Percentiles rank a stretch among this genome's conserved stretches.
Evolutionary conservation across 257 asterid species (phyloP).

Genomic region (Paraleonurus japonicus): DNA sequence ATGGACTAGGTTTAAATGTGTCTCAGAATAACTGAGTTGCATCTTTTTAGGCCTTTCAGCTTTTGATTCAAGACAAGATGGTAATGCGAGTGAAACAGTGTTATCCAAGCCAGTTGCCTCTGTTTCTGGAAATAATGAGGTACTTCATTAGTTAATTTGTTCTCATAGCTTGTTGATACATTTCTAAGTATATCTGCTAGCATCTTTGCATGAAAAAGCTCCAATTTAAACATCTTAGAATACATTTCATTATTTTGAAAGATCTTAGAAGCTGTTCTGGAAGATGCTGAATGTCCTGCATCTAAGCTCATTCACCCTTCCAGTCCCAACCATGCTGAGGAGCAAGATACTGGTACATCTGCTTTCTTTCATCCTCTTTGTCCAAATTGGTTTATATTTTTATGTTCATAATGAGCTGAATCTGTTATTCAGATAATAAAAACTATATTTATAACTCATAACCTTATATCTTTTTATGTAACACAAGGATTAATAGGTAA

Average conservation of each 20-base stretch:
- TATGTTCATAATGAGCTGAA: constrained; percentile 2
- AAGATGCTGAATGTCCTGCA: constrained; percentile 40
- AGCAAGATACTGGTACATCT: constrained; percentile 47
- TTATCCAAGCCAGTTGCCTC: constrained; percentile 34
- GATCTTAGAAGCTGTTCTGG: constrained; percentile 41
- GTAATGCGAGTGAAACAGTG: constrained; percentile 29
- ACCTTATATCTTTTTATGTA: background rate
- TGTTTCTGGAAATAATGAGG: constrained; percentile 44
- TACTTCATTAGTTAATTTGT: constrained; percentile 22
- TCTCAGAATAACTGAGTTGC: constrained; percentile 13
- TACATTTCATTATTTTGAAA: constrained; percentile 8
- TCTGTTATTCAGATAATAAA: background rate
- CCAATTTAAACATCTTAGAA: constrained; percentile 14
- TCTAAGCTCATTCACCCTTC: constrained; percentile 13
- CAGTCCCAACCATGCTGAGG: constrained; percentile 35
- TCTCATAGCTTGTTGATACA: constrained; percentile 11
- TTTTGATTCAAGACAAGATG: constrained; percentile 44
- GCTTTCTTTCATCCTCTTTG: constrained; percentile 7
- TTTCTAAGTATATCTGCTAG: constrained; percentile 7
- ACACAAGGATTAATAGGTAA: background rate
- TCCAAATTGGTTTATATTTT: constrained; percentile 5
- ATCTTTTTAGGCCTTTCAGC: constrained; percentile 33
- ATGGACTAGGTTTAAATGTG: constrained; percentile 8
- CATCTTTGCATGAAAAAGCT: background rate
- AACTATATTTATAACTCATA: background rate